Evolutionary conservation across 306 rosid genomes (phyloP).

Genomic region (Pterocarpus macrocarpus): DNA sequence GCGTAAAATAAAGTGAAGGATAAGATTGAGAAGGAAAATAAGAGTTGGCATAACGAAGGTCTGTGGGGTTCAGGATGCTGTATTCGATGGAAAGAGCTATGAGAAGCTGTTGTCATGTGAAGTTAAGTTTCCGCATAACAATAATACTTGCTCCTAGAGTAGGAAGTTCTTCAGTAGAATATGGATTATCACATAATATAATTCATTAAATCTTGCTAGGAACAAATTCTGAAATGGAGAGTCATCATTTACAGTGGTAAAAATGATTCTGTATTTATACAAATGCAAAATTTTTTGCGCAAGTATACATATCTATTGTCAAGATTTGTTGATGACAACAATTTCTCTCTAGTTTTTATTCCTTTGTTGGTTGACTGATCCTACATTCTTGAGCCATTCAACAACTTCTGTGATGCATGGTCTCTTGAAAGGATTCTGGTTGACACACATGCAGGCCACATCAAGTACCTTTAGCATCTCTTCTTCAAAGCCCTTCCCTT

Average conservation of each 20-base stretch:
- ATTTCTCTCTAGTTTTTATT: conserved; percentile 60
- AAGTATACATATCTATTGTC: conserved; percentile 64
- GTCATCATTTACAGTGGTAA: conserved; percentile 59
- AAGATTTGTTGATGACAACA: conserved; percentile 43
- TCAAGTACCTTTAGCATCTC: conserved; percentile 87
- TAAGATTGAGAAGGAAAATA: conserved; percentile 32
- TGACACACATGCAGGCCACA: conserved; percentile 90
- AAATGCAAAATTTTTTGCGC: conserved; percentile 60
- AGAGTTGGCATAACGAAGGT: conserved; percentile 19
- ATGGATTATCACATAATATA: conserved; percentile 48
- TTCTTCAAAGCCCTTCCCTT: conserved; percentile 76
- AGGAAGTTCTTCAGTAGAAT: conserved; percentile 32
- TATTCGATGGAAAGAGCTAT: conserved; percentile 18
- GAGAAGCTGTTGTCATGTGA: conserved; percentile 19
- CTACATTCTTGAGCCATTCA: conserved; percentile 79
- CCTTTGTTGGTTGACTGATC: conserved; percentile 55
- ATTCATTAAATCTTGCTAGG: conserved; percentile 50
- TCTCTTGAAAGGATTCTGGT: conserved; percentile 82
- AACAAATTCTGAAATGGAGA: conserved; percentile 45
- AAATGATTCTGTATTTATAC: conserved; percentile 53
- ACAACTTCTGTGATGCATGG: conserved; percentile 89
- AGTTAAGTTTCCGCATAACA: conserved; percentile 38
- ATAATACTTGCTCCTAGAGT: conserved; percentile 6
- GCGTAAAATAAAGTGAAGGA: background rate
- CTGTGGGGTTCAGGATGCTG: conserved; percentile 13